These are phyloP conservation scores for Fagus crenata DNA, from an alignment of 306 rosid species.

Conservation along the genomic window DNA sequence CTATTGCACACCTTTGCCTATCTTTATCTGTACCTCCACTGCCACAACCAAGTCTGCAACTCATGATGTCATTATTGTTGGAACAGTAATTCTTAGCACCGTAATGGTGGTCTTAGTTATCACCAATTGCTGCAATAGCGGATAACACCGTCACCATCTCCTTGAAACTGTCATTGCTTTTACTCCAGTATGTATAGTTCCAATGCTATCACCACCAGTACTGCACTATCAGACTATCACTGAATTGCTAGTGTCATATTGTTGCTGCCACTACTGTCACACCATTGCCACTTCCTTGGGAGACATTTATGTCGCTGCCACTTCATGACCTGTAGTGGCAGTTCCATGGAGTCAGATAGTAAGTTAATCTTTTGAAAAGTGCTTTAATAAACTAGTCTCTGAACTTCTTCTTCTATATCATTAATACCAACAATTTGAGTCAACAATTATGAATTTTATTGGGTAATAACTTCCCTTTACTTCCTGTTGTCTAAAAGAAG, in stretches of 20 bases:
- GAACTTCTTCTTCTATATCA: background rate
- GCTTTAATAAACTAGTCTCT: background rate
- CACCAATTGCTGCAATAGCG: background rate
- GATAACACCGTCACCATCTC: background rate
- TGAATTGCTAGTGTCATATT: background rate
- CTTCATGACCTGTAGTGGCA: background rate
- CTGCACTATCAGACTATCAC: background rate
- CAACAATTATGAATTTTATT: background rate
- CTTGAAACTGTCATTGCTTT: background rate
- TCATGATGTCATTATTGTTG: background rate
- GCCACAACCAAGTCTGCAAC: background rate
- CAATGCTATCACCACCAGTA: background rate
- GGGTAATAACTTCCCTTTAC: background rate
- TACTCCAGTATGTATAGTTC: background rate
- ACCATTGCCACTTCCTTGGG: background rate
- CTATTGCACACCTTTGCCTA: background rate
- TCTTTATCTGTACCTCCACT: background rate
- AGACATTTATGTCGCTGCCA: conserved; percentile 3
- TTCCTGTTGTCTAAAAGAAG: background rate
- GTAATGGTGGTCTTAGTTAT: background rate
- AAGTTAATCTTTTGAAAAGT: background rate
- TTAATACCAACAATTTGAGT: background rate
- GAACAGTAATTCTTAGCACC: background rate
- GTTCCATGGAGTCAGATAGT: background rate
- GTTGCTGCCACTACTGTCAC: background rate